These are phyloP conservation scores for Hordeum pubiflorum DNA, from an alignment of 202 grass and related monocot genomes.

Conservation along the genomic window DNA sequence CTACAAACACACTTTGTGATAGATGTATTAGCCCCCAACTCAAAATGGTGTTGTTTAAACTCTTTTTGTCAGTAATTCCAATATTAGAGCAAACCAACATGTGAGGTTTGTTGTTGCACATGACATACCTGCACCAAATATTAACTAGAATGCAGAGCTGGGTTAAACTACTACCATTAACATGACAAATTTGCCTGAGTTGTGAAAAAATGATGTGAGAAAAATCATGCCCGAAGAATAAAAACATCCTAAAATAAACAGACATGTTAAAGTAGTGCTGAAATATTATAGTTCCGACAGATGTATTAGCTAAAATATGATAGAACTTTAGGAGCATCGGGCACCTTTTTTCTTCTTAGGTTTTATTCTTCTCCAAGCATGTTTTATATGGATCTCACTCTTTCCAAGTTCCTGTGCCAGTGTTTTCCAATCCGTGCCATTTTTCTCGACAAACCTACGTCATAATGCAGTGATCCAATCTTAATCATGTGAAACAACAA, in stretches of 20 bases:
- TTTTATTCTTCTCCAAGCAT: conserved; percentile 65
- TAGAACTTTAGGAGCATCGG: conserved; percentile 7
- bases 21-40: not conserved
- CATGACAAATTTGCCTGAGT: not conserved
- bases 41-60: not conserved
- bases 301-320: conserved; percentile 9
- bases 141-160: not conserved
- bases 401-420: conserved; percentile 49
- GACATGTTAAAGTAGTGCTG: not conserved
- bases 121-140: not conserved
- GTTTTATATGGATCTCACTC: conserved; percentile 60
- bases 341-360: conserved; percentile 47
- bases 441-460: conserved; percentile 47
- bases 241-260: not conserved
- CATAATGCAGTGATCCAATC: not conserved
- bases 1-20: not conserved
- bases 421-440: conserved; percentile 48
- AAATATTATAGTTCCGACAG: not conserved
- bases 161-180: not conserved
- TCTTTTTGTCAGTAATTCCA: not conserved
- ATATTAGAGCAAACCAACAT: not conserved
- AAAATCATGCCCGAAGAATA: not conserved
- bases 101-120: not conserved
- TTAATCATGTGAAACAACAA: conserved; percentile 18
- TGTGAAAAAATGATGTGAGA: not conserved